Base-by-base conservation (phyloP, 768 basidiomycete genomes). In the Dioszegia hungarica region DNA sequence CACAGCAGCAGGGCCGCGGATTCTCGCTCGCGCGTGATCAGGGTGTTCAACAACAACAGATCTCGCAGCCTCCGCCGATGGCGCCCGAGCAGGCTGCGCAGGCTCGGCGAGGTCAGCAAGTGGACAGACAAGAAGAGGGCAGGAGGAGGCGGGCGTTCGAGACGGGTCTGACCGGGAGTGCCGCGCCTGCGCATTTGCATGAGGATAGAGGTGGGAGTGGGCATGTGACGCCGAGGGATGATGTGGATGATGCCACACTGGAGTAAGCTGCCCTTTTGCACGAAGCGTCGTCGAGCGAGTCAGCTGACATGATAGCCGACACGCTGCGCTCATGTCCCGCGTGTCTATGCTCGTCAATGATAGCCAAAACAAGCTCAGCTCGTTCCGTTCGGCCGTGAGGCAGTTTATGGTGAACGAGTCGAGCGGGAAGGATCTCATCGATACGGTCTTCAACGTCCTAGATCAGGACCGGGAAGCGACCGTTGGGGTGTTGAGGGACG, bases 401-500 rank as follows among this genome's bases (percentile, higher is more conserved):
- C 84, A 87, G 27, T 99, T 87, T 77, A 82, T 83, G 24, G 74
- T 81, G 1, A 84, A 84, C 38, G 93, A 99, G 72, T 83, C 84
- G 9, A 84, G 82, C 37, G 88, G 91, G 2, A 81, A 85, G 3
- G 94, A 94, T 74, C 80, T 97, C 60, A 86, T 97, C 48, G 85
- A 86, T 37, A 93, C 89, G 0, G 79, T 93, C n/a, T 94, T 86
- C 85, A 88, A 85, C 69, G 81, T 87, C 33, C 77, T 88, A 11
- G 85, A 86, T 54, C 75, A 80, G 15, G 78, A 84, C 59, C 73
- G 87, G 20, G 90, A 95, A 49, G 80, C 84, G 28, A 88, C 89
- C 0, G 85, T 85, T 0, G 56, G 66, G 3, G 64, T 80, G 20
- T 61, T 75, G 24, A 54, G 67, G 40, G 74, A 72, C 52, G 84